These are phyloP conservation scores for Grifola frondosa DNA, from an alignment of 1,284 basidiomycete species.

Conservation along the genomic window DNA sequence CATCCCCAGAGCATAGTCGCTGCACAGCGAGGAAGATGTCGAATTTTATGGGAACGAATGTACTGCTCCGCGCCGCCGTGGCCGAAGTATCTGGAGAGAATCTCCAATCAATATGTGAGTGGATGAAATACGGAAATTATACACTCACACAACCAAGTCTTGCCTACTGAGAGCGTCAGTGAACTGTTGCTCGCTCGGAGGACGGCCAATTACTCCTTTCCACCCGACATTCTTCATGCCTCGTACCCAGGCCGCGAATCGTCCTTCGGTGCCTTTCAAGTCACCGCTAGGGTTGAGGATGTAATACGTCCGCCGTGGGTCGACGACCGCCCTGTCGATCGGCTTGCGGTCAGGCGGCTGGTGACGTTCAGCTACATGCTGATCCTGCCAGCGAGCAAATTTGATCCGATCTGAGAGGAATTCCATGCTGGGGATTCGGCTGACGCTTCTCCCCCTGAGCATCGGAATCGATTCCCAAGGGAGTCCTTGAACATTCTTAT, in stretches of 20 bases:
- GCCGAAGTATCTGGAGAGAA: slow-evolving; percentile 80
- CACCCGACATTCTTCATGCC: slow-evolving; percentile 74
- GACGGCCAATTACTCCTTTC: slow-evolving; percentile 77
- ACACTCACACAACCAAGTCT: slow-evolving; percentile 85
- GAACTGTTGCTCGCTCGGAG: slow-evolving; percentile 83
- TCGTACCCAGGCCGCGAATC: slow-evolving; percentile 78
- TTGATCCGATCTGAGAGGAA: slow-evolving; percentile 85
- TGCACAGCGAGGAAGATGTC: slow-evolving; percentile 81
- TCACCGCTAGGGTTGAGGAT: slow-evolving; percentile 94
- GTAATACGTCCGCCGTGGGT: slow-evolving; percentile 76
- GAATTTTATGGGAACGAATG: slow-evolving; percentile 81
- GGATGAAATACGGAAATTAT: slow-evolving; percentile 17
- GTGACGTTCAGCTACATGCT: too few relatives aligned
- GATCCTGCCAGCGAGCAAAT: slow-evolving; percentile 53
- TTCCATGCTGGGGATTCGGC: slow-evolving; percentile 85
- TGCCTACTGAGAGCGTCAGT: slow-evolving; percentile 64
- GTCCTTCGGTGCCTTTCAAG: slow-evolving; percentile 78
- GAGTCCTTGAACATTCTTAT: slow-evolving; percentile 86
- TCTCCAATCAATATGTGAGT: slow-evolving; percentile 2
- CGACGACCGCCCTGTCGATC: slow-evolving; percentile 53
- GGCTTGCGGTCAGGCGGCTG: too few relatives aligned
- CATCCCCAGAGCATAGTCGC: slow-evolving; percentile 99
- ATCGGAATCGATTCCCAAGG: slow-evolving; percentile 97
- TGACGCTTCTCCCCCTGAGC: slow-evolving; percentile 82
- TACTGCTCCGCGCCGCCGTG: slow-evolving; percentile 97